Percentiles rank a stretch among this genome's conserved stretches.
Evolutionary conservation across 164 flowering plant genomes (phyloP).

Genomic region (Stephania yunnanensis): DNA sequence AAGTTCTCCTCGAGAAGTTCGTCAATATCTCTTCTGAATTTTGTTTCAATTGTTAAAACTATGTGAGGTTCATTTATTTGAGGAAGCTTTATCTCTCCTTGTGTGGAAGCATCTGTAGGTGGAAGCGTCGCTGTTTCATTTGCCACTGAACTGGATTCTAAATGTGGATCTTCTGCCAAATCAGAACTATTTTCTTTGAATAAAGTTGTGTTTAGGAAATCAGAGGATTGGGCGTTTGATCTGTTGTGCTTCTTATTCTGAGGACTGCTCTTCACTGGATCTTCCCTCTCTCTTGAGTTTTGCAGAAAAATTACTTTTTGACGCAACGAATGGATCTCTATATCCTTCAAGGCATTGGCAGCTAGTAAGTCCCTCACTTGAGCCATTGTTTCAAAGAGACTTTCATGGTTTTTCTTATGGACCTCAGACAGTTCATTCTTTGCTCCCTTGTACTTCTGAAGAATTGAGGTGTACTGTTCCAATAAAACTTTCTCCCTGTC

Average conservation of each 20-base stretch:
- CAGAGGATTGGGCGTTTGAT: neutral
- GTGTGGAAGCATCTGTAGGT: conserved; percentile 11
- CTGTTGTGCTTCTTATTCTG: neutral
- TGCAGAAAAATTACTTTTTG: conserved; percentile 39
- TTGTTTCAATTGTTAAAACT: conserved; percentile 40
- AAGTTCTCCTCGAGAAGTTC: conserved; percentile 60
- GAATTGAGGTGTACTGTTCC: conserved; percentile 42
- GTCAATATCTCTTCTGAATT: conserved; percentile 50
- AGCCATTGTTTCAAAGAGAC: conserved; percentile 21
- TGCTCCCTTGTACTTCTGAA: conserved; percentile 47
- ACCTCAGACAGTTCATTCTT: conserved; percentile 46
- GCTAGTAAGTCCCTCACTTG: conserved; percentile 37
- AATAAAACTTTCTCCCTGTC: conserved; percentile 44
- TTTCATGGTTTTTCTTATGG: conserved; percentile 34
- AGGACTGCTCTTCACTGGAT: conserved; percentile 8
- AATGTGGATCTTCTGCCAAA: conserved; percentile 10
- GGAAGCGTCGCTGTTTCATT: conserved; percentile 5
- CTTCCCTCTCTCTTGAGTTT: conserved; percentile 13
- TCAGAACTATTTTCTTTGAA: conserved; percentile 7
- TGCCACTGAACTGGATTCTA: conserved; percentile 12
- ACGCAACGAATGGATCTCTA: conserved; percentile 39
- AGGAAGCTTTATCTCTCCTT: conserved; percentile 24
- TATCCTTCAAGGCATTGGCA: conserved; percentile 43
- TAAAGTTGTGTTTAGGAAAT: neutral
- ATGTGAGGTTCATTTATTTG: conserved; percentile 18